Evolutionary conservation across 78 protist species (phyloP), one percentile per base, ranked within the genome.

Genomic region (Dictyostelium capitatum): DNA sequence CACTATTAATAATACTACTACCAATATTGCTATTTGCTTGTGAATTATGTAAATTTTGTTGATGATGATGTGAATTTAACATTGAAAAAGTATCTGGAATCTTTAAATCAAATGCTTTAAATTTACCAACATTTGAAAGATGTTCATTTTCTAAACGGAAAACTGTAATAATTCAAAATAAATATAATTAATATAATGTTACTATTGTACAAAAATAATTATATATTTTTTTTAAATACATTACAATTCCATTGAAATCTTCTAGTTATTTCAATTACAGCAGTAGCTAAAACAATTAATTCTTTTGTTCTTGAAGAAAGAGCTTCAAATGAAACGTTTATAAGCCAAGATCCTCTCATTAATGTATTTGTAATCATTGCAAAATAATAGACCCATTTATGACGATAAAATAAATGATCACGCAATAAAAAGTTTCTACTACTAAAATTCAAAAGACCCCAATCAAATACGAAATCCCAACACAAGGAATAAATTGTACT

Each of bases 121-220:
- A 90, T 65, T 90, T 90, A 43, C 87, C 95, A 83, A 79, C 79
- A 77, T 90, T 90, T 14, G 25, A 41, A 15, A 90, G 46, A 64
- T 90, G 95, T 77, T 90, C 95, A 79, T 90, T 90, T n/a, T 90
- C 95, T 10, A 90, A 73, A 82, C 95, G 95, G 85, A 90, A 82
- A 41, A 90, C 92, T 84, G 46, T 8, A 48, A 20, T 15, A 19
- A 65, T 25, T 6, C 51, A 25, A 41, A 82, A 32, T n/a, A 67
- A 28, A 10, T 17, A 12, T 70, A 14, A 14, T 20, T 59, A n/a
- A n/a, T n/a, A n/a, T n/a, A n/a, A n/a, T n/a, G n/a, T n/a, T n/a
- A n/a, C n/a, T n/a, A n/a, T n/a, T n/a, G n/a, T n/a, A n/a, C n/a
- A n/a, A n/a, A n/a, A n/a, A n/a, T n/a, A n/a, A n/a, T n/a, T 50